Evolutionary conservation across 768 basidiomycete genomes (phyloP).

Genomic region (Phanerochaete sordida): DNA sequence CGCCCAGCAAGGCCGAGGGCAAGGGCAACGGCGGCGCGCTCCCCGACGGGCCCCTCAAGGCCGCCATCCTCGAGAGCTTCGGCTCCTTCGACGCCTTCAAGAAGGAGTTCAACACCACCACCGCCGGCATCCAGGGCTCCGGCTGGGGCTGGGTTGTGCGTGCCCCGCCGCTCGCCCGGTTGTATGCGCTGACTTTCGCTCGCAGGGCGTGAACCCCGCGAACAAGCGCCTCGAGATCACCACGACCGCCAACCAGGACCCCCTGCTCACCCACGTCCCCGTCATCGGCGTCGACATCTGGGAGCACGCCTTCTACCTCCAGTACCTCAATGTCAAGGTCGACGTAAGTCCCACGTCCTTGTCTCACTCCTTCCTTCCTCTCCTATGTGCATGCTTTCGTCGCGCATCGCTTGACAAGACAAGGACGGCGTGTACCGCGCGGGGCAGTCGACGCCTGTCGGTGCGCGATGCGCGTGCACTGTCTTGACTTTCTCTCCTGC

Average conservation of each 20-base stretch:
- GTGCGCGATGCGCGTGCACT: too few relatives aligned
- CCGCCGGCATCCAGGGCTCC: slow-evolving; percentile 85
- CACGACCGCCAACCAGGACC: slow-evolving; percentile 97
- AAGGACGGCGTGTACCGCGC: too few relatives aligned
- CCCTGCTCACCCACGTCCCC: slow-evolving; percentile 69
- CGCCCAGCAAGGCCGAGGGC: slow-evolving; percentile 50
- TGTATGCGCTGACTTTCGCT: background rate
- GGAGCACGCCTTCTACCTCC: slow-evolving; percentile 96
- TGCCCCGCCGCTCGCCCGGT: slow-evolving; percentile 18
- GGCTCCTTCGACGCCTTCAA: slow-evolving; percentile 70
- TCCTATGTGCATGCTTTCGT: background rate
- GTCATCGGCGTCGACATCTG: slow-evolving; percentile 93
- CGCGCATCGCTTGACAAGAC: too few relatives aligned
- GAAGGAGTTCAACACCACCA: slow-evolving; percentile 81
- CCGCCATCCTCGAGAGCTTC: slow-evolving; percentile 50
- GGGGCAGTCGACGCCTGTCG: too few relatives aligned
- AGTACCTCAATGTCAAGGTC: slow-evolving; percentile 93
- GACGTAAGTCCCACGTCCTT: slow-evolving; percentile 67
- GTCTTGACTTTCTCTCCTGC: too few relatives aligned
- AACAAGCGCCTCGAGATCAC: slow-evolving; percentile 77
- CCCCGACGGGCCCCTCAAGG: slow-evolving; percentile 61
- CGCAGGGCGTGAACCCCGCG: slow-evolving; percentile 64
- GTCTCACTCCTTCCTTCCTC: background rate
- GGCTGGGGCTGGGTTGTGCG: slow-evolving; percentile 97
- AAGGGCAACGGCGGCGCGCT: slow-evolving; percentile 62